Evolutionary conservation across 352 stramenopile genomes (phyloP), one percentile per base, ranked within the genome.

Genomic region (Phytophthora ramorum): DNA sequence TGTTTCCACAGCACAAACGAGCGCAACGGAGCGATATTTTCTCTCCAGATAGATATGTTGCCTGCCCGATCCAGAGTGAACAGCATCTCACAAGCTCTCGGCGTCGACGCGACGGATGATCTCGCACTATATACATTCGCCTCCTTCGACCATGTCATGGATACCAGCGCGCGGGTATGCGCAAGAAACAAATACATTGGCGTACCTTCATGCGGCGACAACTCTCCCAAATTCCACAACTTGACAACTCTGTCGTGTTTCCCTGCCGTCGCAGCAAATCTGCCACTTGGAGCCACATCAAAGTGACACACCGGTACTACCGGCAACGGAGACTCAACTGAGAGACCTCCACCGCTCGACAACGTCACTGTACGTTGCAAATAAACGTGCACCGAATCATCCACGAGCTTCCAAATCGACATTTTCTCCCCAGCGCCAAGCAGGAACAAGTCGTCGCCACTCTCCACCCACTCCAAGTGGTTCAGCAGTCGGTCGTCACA

Each of bases 371-470:
- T 89, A 9, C 84, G 78, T 61, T 95, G 87, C 30, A 92, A 60
- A 63, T 94, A 94, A 52, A 94, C 74, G 20, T 90, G 76, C 22
- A 89, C 88, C 0, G 83, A 79, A 52, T 96, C 88, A 43, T 95
- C 79, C 10, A 93, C 81, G 8, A 96, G 35, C 62, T 93, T 95
- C 86, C 87, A 96, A 40, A 92, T 79, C 17, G 82, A 88, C 41
- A 96, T 56, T 58, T 88, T 87, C 46, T 90, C 81, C 7, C 83
- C 88, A 2, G 70, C 82, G 28, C 81, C 88, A 35, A 95, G 61
- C n/a, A 89, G 69, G 13, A 95, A 74, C 37, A 94, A 51, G 44
- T 90, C 83, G 17, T 91, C 85, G 0, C 81, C 84, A 17, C 69
- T 87, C 32, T 92, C 83, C 12, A 91, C 79, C 86, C 86, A 94